Evolutionary conservation across 2,329 filamentous ascomycete species (phyloP), one percentile per base, ranked within the genome.

Genomic region (Phaeosphaeriaceae sp.): DNA sequence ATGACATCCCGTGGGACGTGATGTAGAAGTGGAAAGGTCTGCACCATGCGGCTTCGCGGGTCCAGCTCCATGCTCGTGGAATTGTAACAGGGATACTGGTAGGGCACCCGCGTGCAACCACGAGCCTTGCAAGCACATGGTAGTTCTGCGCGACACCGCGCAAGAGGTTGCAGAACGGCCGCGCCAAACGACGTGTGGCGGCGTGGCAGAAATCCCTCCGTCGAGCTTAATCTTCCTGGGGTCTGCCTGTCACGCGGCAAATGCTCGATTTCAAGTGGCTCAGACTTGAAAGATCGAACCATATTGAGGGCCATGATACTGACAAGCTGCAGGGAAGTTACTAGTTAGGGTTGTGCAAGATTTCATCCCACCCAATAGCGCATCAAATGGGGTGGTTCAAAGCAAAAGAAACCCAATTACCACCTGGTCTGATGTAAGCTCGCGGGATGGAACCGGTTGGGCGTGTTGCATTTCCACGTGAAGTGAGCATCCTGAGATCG

Each of bases 361-460:
- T 48, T 17, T 25, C n/a, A 31, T 48, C 31, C 21, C 24, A 25
- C 4, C 24, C 24, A 48, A 31, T 24, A 24, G 22, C 24, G 24
- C 24, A 48, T 27, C n/a, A 17, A 19, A 48, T 7, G 11, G n/a
- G 22, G 45, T 2, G 24, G 24, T 19, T 25, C 21, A n/a, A 48
- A 24, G 46, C 46, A 27, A 4, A 48, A 19, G 24, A 48, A 40
- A 15, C 42, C 46, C 42, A 21, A 42, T 15, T 9, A 22, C 15
- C 48, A 42, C 21, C 20, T 42, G 31, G 45, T 54, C 52, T 54
- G 52, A 54, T 27, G 55, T 58, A 61, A 57, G 57, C 53, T 62
- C 58, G 64, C 62, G 59, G 64, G 57, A 67, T 68, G 61, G 60
- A 63, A 52, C 62, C 64, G 62, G 59, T 66, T 67, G 64, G 62